Evolutionary conservation across 257 asterid genomes (phyloP).

Genomic region (Salvia rosmarinus): DNA sequence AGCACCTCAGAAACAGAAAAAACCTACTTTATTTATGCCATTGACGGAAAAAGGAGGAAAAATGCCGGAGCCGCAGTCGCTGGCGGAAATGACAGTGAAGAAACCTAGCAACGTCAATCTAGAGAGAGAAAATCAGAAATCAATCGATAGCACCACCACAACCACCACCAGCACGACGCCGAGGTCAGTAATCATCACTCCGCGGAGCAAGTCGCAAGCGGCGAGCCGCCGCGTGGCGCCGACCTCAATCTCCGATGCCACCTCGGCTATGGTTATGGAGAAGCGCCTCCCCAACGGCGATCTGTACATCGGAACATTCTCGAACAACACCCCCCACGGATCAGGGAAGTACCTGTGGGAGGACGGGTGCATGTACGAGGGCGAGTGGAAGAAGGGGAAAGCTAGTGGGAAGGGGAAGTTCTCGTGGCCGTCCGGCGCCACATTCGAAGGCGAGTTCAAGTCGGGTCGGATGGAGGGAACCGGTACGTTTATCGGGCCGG

Average conservation of each 20-base stretch:
- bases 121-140: slow-evolving; percentile 39
- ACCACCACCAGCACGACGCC: slow-evolving; percentile 45
- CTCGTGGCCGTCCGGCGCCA: slow-evolving; percentile 71
- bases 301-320: slow-evolving; percentile 61
- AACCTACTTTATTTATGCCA: background rate
- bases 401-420: slow-evolving; percentile 66
- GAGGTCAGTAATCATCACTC: slow-evolving; percentile 50
- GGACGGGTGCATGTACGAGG: slow-evolving; percentile 79
- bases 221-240: slow-evolving; percentile 56
- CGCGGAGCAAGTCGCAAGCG: slow-evolving; percentile 56
- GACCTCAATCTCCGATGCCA: slow-evolving; percentile 28
- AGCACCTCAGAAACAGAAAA: background rate
- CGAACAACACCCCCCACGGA: slow-evolving; percentile 63
- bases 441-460: slow-evolving; percentile 67
- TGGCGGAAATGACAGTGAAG: slow-evolving; percentile 22
- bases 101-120: slow-evolving; percentile 26
- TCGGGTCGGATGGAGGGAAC: slow-evolving; percentile 71
- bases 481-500: slow-evolving; percentile 65
- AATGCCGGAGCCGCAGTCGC: slow-evolving; percentile 45
- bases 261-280: slow-evolving; percentile 34
- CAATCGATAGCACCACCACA: slow-evolving; percentile 31
- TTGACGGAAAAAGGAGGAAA: background rate
- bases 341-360: slow-evolving; percentile 71
- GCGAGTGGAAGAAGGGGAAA: slow-evolving; percentile 71
- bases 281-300: slow-evolving; percentile 63